These are phyloP conservation scores for Vigna hirtella DNA, from an alignment of 306 rosid genomes.

Conservation along the genomic window DNA sequence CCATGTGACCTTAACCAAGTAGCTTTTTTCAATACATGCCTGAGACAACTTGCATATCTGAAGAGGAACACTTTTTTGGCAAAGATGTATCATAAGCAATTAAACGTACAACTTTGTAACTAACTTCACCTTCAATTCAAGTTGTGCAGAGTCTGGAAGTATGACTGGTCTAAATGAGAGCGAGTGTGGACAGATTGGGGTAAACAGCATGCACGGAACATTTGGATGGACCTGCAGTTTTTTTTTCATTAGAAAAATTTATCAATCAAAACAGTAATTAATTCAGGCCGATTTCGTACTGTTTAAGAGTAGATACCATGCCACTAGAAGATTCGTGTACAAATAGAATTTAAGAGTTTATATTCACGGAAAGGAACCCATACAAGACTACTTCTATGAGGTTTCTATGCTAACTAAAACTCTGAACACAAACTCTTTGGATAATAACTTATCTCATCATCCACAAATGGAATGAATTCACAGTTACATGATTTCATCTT, in stretches of 20 bases:
- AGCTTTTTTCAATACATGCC: slow-evolving; percentile 31
- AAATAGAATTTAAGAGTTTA: slow-evolving; percentile 12
- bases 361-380: slow-evolving; percentile 1
- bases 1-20: slow-evolving; percentile 21
- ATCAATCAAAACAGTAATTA: slow-evolving; percentile 35
- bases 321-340: slow-evolving; percentile 10
- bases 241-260: slow-evolving; percentile 36
- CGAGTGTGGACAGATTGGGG: slow-evolving; percentile 98
- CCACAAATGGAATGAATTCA: slow-evolving; percentile 16
- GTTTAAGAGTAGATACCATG: slow-evolving; percentile 24
- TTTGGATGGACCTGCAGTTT: slow-evolving; percentile 94
- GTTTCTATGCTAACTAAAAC: slow-evolving; percentile 7
- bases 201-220: slow-evolving; percentile 98
- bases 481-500: not conserved
- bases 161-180: slow-evolving; percentile 98
- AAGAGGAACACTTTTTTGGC: not conserved
- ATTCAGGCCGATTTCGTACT: slow-evolving; percentile 19
- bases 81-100: slow-evolving; percentile 34
- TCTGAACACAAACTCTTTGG: not conserved
- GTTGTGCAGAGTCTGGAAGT: slow-evolving; percentile 97
- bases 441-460: slow-evolving; percentile 14
- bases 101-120: slow-evolving; percentile 35
- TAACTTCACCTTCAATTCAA: slow-evolving; percentile 82
- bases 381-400: slow-evolving; percentile 1
- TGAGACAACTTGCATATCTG: slow-evolving; percentile 25